A percentile compares a stretch with the other conserved stretches of the same genome.
phyloP scores from a whole-genome alignment of 164 flowering plant genomes.

The Paratinospora sagittata region DNA sequence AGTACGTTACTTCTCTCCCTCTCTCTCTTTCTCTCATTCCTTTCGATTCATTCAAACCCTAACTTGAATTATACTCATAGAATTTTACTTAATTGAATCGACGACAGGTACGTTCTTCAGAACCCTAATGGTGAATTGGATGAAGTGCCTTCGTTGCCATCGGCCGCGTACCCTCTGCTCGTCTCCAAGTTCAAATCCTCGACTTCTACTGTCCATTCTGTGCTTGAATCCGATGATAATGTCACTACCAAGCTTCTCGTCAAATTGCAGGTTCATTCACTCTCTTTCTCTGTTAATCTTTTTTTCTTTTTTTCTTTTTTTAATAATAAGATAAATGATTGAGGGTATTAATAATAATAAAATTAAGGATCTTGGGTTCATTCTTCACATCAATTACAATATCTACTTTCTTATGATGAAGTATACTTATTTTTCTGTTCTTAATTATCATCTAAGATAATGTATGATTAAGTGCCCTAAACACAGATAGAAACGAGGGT shows the following conservation, averaged over 20 bases:
- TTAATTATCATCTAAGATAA: too few species aligned
- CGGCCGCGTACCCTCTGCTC: slow-evolving; percentile 62
- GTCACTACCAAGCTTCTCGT: slow-evolving; percentile 92
- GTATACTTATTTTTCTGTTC: too few species aligned
- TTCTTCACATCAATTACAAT: too few species aligned
- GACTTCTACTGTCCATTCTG: slow-evolving; percentile 59
- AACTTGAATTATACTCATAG: not conserved
- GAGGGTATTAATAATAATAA: too few species aligned
- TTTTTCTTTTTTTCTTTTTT: too few species aligned
- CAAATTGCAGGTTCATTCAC: slow-evolving; percentile 58
- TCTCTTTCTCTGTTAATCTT: not conserved
- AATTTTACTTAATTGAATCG: not conserved
- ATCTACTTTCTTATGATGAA: too few species aligned
- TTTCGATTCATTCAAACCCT: not conserved
- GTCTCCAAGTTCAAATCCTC: slow-evolving; percentile 54
- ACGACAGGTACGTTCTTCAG: slow-evolving; percentile 48
- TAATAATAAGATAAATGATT: too few species aligned
- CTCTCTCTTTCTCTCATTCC: slow-evolving; percentile 10
- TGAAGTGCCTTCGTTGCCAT: slow-evolving; percentile 73
- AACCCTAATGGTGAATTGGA: slow-evolving; percentile 55
- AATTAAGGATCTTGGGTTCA: too few species aligned
- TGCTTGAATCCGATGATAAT: slow-evolving; percentile 50
- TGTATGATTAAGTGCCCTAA: too few species aligned
- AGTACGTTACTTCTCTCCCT: slow-evolving; percentile 26
- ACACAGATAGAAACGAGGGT: too few species aligned